phyloP scores from a whole-genome alignment of 129 eudicot genomes.

The Logfia minima region DNA sequence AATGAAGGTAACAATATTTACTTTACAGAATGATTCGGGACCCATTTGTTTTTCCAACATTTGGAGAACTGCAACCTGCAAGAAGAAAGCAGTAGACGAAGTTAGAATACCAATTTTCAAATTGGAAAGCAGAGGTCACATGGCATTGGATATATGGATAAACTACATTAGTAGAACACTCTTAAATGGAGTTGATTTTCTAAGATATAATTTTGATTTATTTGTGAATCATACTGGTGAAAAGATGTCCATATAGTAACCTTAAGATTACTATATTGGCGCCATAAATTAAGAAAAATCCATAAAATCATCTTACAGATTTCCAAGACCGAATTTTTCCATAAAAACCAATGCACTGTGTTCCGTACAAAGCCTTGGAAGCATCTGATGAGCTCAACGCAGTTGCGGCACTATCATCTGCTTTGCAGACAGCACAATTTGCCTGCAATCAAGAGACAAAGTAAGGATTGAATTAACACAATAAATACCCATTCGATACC shows the following conservation, averaged over 20 bases:
- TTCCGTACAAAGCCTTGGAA: conserved; percentile 87
- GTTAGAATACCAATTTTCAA: conserved; percentile 1
- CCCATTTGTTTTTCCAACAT: conserved; percentile 99
- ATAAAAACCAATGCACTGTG: conserved; percentile 80
- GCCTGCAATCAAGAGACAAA: conserved; percentile 56
- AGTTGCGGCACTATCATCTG: conserved; percentile 94
- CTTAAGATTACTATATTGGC: neutral
- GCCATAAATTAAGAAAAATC: neutral
- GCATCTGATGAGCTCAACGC: conserved; percentile 71
- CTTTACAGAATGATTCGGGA: conserved; percentile 86
- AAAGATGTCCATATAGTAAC: neutral
- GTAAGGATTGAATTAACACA: conserved; percentile 16
- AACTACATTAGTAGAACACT: neutral
- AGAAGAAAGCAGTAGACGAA: conserved; percentile 13
- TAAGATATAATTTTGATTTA: neutral
- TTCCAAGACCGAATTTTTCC: conserved; percentile 96
- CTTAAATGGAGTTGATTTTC: neutral
- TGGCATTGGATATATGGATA: neutral
- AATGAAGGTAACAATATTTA: conserved; percentile 35
- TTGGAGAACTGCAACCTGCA: conserved; percentile 89
- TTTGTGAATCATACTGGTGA: neutral
- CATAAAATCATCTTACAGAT: conserved; percentile 64
- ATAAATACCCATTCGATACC: neutral
- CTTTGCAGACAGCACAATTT: conserved; percentile 90
- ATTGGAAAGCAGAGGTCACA: neutral